Conservation (phyloP, 2,329 filamentous ascomycete species). For the Dactylellina leptospora region DNA sequence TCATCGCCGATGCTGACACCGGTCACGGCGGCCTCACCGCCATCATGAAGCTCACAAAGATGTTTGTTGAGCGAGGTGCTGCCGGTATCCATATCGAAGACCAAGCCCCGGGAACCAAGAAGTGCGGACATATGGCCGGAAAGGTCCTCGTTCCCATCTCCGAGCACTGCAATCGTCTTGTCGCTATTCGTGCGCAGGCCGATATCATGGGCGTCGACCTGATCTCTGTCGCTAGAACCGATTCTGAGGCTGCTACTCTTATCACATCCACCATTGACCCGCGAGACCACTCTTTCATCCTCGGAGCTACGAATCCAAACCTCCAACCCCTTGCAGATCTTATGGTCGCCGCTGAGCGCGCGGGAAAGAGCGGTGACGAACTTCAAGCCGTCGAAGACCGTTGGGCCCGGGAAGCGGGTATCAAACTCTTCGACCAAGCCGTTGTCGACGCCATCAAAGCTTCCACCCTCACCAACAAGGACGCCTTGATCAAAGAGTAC, state of each 20-base stretch:
- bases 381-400: constrained; percentile 92
- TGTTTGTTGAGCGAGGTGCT: constrained; percentile 95
- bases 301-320: constrained; percentile 84
- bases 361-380: constrained; percentile 79
- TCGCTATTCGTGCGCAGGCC: constrained; percentile 95
- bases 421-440: constrained; percentile 90
- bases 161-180: constrained; percentile 97
- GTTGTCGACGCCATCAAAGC: constrained; percentile 82
- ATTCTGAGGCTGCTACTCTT: constrained; percentile 96
- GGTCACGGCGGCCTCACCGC: constrained; percentile 97
- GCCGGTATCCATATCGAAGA: constrained; percentile 99
- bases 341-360: constrained; percentile 83
- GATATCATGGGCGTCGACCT: constrained; percentile 98
- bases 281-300: constrained; percentile 92
- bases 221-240: constrained; percentile 89
- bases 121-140: constrained; percentile 99
- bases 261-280: constrained; percentile 97
- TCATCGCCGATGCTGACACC: constrained; percentile 96
- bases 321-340: constrained; percentile 87
- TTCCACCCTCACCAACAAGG: constrained; percentile 72
- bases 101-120: constrained; percentile 97
- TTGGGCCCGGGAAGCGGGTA: constrained; percentile 79
- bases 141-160: constrained; percentile 96
- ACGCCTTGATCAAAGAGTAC: constrained; percentile 73
- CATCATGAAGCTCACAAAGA: constrained; percentile 98